Evolutionary conservation across 1,139 yeast species (phyloP), one percentile per base, ranked within the genome.

Genomic region (Scheffersomyces stambukii): DNA sequence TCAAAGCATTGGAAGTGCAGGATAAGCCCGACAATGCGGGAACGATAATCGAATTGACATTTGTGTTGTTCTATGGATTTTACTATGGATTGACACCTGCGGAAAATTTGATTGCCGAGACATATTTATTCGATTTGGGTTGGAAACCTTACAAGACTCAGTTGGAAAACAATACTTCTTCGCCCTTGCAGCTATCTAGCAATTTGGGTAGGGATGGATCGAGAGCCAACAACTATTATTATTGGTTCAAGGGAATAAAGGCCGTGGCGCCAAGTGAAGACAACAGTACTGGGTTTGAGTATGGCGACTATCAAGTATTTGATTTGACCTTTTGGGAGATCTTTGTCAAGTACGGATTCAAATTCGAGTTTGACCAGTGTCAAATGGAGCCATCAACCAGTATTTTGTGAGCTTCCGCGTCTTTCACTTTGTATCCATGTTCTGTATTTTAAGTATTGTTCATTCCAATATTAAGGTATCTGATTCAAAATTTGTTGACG

Each of bases 51-150:
- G 67, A 65, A 42, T 43, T 65, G 33, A 60, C 66, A 10, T 60
- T 68, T 32, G 75, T 75, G 3, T 55, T 77, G 28, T 78, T 78
- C 42, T 78, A 65, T 48, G 83, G 81, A 3, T 75, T 60, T 43
- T 78, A 76, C 43, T 77, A 65, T 47, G 79, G 79, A 2, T 49
- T 70, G 23, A 69, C 80, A 1, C 74, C 71, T 9, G 53, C 59
- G 31, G 81, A 75, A 45, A 61, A 65, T 41, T 50, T 64, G 36
- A 57, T 66, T 20, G 73, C 74, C 3, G 74, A 67, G 44, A 45
- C 56, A 3, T 55, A 57, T 35, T 55, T 67, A 30, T 61, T 59
- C 38, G 52, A 53, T 30, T 47, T 66, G 25, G 71, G 71, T 2
- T 67, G 74, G 74, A 61, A 48, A 33, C 73, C 74, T 2, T 67